Evolutionary conservation across 2,329 filamentous ascomycete genomes (phyloP), one percentile per base, ranked within the genome.

Genomic region (Claviceps citrina): DNA sequence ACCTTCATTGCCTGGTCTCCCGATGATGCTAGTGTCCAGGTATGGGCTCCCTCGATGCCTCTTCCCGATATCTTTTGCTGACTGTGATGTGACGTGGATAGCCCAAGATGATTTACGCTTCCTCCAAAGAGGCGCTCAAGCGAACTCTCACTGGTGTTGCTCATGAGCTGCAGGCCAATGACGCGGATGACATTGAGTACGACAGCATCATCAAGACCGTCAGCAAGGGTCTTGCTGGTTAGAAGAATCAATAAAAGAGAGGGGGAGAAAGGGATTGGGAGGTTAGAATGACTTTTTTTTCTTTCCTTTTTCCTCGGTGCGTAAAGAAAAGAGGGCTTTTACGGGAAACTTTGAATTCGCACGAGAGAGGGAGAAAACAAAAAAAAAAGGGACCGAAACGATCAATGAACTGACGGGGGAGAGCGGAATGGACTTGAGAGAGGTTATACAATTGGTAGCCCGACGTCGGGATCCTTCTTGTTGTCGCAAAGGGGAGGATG

Each of bases 31-130:
- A 67, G 72, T 50, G 71, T 86, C 63, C 79, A 80, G 70, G 83
- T 86, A 59, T 61, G 75, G 75, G 66, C 22, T 24, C 15, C 24
- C 13, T 15, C 19, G 3, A n/a, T 16, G 13, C 10, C n/a, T 3
- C 12, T 19, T 30, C 9, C 3, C 22, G 8, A 25, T 7, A 9
- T 3, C 8, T 24, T 4, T 41, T 20, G 31, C 40, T 39, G 24
- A 39, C 40, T 10, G n/a, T 12, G 31, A 24, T 15, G 26, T 34
- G 24, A 4, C 9, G 18, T 26, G 5, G 12, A 26, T 26, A 86
- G 83, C 72, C 80, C 64, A 86, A 86, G 72, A 91, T 91, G 84
- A 73, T 86, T 62, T 91, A 89, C 71, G 81, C 83, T 53, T 83
- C 84, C 39, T 91, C 84, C 63, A 91, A 89, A 70, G 81, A 87